A percentile compares a stretch with the other conserved stretches of the same genome.
phyloP scores from a whole-genome alignment of 2,329 filamentous ascomycete species.

The Hymenoscyphus albidus region DNA sequence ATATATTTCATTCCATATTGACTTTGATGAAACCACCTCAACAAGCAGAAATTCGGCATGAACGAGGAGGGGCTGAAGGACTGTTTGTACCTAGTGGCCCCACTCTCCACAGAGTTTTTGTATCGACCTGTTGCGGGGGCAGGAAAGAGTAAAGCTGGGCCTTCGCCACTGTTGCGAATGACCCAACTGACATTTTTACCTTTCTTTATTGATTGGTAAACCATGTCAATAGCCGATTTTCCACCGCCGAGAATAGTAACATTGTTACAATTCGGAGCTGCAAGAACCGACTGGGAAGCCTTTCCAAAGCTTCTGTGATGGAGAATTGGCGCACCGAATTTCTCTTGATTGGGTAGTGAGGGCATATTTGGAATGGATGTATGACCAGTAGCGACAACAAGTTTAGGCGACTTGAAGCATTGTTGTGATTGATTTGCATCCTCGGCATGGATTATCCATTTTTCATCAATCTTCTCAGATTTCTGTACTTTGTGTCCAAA shows the following conservation, averaged over 20 bases:
- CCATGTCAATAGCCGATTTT: slow-evolving; percentile 39
- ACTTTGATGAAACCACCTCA: neutral
- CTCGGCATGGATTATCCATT: neutral
- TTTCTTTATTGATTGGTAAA: slow-evolving; percentile 35
- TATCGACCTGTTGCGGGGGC: neutral
- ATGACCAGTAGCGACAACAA: neutral
- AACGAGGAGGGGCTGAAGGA: neutral
- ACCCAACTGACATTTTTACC: slow-evolving; percentile 38
- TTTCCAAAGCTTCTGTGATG: slow-evolving; percentile 36
- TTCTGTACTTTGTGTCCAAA: neutral
- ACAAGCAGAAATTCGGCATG: neutral
- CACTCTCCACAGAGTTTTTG: neutral
- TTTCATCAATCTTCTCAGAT: neutral
- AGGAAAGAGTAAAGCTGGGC: neutral
- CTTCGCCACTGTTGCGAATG: neutral
- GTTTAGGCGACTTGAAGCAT: neutral
- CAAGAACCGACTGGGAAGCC: slow-evolving; percentile 17
- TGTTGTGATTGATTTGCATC: neutral
- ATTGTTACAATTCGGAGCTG: slow-evolving; percentile 1
- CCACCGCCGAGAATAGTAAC: slow-evolving; percentile 36
- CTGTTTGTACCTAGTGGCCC: neutral
- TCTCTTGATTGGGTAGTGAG: slow-evolving; percentile 27
- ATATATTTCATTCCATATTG: neutral
- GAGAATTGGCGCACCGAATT: slow-evolving; percentile 31
- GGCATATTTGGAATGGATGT: slow-evolving; percentile 31